These are phyloP conservation scores for Henningerozyma blattae DNA, from an alignment of 805 yeast species.

Conservation along the genomic window DNA sequence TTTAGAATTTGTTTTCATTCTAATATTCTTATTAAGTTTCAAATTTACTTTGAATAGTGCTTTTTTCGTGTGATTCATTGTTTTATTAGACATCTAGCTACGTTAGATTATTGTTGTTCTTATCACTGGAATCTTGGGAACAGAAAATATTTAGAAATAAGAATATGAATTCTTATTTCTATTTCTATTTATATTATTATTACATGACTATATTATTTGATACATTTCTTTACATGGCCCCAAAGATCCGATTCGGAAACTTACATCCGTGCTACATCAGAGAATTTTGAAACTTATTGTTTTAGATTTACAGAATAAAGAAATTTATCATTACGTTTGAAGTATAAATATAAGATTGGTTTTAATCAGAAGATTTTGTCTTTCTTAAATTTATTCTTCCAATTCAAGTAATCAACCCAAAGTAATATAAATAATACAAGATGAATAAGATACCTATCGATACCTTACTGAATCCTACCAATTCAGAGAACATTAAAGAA, in stretches of 20 bases:
- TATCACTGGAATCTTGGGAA: neutral
- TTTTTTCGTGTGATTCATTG: neutral
- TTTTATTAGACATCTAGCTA: too few relatives aligned
- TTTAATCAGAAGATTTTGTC: neutral
- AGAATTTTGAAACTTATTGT: too few relatives aligned
- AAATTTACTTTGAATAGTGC: slow-evolving; percentile 9
- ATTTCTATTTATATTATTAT: neutral
- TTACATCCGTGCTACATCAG: neutral
- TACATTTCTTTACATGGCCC: neutral
- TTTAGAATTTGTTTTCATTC: too few relatives aligned
- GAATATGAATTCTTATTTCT: too few relatives aligned
- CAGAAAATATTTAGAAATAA: neutral
- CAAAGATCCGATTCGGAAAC: neutral
- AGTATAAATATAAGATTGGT: neutral
- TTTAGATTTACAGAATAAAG: neutral
- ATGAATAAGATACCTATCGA: slow-evolving; percentile 14
- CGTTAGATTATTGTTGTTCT: neutral
- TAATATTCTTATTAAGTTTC: slow-evolving; percentile 2
- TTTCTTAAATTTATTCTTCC: neutral
- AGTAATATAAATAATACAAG: too few relatives aligned
- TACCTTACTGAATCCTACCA: slow-evolving; percentile 10
- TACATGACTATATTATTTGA: neutral
- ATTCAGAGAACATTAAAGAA: slow-evolving; percentile 2
- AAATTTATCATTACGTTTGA: neutral
- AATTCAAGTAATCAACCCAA: neutral